These are phyloP conservation scores for Penicillium sp. DNA, from an alignment of 2,329 filamentous ascomycete species.

Conservation along the genomic window DNA sequence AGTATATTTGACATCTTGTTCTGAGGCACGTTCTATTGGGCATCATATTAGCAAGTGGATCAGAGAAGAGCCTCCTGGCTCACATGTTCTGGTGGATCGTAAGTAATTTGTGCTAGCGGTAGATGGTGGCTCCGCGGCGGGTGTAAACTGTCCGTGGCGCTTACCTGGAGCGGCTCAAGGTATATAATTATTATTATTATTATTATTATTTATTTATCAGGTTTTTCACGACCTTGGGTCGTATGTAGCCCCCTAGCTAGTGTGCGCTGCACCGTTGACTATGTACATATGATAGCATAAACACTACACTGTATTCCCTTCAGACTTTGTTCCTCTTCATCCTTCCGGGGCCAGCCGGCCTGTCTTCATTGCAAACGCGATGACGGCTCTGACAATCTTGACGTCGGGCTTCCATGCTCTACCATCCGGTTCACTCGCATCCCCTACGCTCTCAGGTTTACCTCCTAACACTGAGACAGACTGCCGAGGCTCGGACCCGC, in stretches of 20 bases:
- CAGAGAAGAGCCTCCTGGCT: too few species aligned
- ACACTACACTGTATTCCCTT: neutral
- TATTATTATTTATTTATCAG: neutral
- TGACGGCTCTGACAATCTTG: neutral
- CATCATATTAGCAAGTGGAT: too few species aligned
- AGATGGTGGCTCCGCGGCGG: too few species aligned
- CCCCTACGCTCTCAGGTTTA: neutral
- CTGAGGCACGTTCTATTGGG: too few species aligned
- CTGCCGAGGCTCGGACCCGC: too few species aligned
- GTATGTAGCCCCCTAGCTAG: neutral
- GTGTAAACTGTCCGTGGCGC: too few species aligned
- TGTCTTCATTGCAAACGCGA: neutral
- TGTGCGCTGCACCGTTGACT: neutral
- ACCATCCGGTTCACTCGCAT: neutral
- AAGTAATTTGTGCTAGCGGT: too few species aligned
- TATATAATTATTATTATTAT: too few species aligned
- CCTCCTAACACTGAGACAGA: neutral
- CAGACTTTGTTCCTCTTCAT: neutral
- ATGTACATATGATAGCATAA: neutral
- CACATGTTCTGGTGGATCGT: too few species aligned
- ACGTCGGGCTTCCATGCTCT: neutral
- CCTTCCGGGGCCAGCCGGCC: neutral
- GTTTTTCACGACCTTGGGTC: neutral
- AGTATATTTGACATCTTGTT: too few species aligned
- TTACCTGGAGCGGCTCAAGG: too few species aligned